Evolutionary conservation across 163 green algal species (phyloP), one percentile per base, ranked within the genome.

Genomic region (Botryococcus braunii): DNA sequence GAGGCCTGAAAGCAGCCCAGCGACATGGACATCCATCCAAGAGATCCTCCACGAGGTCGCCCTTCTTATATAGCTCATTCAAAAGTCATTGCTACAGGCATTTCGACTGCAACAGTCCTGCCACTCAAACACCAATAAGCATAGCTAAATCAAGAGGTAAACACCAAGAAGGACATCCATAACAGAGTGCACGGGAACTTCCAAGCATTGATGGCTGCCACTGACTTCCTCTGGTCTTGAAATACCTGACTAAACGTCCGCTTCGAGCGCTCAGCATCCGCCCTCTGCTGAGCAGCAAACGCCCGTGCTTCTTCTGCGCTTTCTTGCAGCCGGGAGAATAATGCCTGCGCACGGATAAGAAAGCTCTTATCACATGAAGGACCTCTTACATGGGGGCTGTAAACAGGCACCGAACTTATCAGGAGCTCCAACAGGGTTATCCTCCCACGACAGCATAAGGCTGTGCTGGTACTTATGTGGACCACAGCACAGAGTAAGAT

Each of bases 241-340:
- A 43, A 4, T 43, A 87, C 84, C 82, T 90, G 79, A 4, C 71
- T 70, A 2, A 72, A 86, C 11, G 72, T 82, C 32, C 86, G 84
- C 64, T 92, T 91, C 0, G 80, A 48, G 0, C 76, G 69, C 52
- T 86, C 81, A 8, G 82, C 72, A 68, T 90, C 84, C 23, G 65
- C 74, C 27, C 74, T 72, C 70, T 91, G 84, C 76, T 89, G 83
- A 38, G 74, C 73, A 7, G 80, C 74, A 68, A 90, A 91, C 0
- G 74, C 80, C 5, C 55, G 61, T 4, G 85, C 83, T 64, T 90
- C 83, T 0, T 29, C 52, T 1, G 74, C 77, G 25, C 74, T 71
- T 23, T 92, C 82, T 5, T 46, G 49, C 47, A 93, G 66, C 62
- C 75, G 68, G 21, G 77, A 63, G 17, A 50, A 55, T 21, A 88